Conservation (phyloP, 345 rosid genomes). For the Hibiscus syriacus region DNA sequence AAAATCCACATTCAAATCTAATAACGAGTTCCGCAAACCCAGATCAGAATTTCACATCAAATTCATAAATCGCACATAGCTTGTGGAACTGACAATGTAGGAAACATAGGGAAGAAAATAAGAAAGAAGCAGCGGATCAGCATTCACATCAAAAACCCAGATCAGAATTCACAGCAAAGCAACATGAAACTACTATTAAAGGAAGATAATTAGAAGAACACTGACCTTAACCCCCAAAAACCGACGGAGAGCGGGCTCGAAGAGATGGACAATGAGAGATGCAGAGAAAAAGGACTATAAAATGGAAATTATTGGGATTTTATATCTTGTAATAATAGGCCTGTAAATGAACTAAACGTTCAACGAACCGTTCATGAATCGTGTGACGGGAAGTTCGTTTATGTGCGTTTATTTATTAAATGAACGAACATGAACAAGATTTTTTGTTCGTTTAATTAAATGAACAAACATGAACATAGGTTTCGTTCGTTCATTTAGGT, state of each 20-base stretch:
- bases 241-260: neutral
- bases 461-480: too few relatives aligned
- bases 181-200: neutral
- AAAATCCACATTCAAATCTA: neutral
- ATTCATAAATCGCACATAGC: neutral
- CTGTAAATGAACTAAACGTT: too few relatives aligned
- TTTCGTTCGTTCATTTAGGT: too few relatives aligned
- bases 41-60: neutral
- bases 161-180: neutral
- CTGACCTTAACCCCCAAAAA: constrained; percentile 5
- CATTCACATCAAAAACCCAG: neutral
- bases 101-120: too few relatives aligned
- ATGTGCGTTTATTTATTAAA: too few relatives aligned
- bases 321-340: too few relatives aligned
- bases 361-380: too few relatives aligned
- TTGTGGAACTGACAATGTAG: neutral
- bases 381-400: too few relatives aligned
- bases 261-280: neutral
- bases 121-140: too few relatives aligned
- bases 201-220: neutral
- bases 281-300: neutral
- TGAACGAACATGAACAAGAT: too few relatives aligned
- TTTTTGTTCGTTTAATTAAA: too few relatives aligned
- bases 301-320: too few relatives aligned
- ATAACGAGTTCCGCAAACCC: neutral